phyloP scores from a whole-genome alignment of 495 filamentous ascomycete species.

The Podospora sp. region DNA sequence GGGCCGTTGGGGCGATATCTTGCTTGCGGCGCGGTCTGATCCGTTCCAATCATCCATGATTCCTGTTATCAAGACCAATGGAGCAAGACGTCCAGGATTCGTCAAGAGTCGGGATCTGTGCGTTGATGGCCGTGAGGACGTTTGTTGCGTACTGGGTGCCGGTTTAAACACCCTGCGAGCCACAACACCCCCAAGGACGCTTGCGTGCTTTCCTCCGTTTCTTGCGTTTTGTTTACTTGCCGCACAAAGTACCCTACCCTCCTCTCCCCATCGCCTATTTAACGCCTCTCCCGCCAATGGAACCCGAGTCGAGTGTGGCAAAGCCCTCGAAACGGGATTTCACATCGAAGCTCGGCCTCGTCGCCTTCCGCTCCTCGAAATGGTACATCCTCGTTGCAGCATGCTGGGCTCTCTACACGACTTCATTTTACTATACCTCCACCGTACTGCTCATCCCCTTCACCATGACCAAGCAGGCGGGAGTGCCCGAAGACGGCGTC shows the following conservation, averaged over 20 bases:
- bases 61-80: neutral
- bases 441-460: neutral
- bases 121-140: neutral
- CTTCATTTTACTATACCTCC: neutral
- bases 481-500: neutral
- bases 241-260: too few relatives aligned
- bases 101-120: neutral
- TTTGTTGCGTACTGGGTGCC: neutral
- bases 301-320: too few relatives aligned
- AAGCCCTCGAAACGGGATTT: too few relatives aligned
- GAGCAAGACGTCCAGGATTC: neutral
- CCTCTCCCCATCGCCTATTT: neutral
- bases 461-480: neutral
- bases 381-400: neutral
- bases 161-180: neutral
- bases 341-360: neutral
- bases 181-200: constrained; percentile 18
- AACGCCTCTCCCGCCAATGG: neutral
- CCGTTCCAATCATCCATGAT: neutral
- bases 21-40: neutral
- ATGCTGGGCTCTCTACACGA: neutral
- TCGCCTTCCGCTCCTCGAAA: neutral
- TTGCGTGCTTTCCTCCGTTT: neutral
- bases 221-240: neutral
- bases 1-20: neutral